Percentiles rank a stretch among this genome's conserved stretches.
Conservation (phyloP, 2,329 filamentous ascomycete species). For the Ascochyta viciae-villosae region DNA sequence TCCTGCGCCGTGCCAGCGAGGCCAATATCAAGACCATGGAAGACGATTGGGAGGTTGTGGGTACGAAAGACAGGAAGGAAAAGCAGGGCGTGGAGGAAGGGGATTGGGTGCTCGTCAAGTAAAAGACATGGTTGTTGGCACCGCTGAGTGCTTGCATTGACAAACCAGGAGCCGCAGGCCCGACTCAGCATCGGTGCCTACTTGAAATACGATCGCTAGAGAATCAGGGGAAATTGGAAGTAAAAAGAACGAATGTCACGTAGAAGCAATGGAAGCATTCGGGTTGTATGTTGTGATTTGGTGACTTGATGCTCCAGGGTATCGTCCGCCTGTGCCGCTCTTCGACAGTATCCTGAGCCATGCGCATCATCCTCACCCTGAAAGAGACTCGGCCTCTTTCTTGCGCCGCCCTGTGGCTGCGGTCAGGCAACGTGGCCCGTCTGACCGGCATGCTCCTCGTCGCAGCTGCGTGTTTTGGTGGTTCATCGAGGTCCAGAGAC, state of each 20-base stretch:
- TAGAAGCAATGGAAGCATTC: not conserved
- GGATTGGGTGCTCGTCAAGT: not conserved
- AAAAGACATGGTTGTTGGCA: not conserved
- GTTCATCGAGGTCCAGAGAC: not conserved
- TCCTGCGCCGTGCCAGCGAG: conserved; percentile 8
- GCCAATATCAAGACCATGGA: conserved; percentile 11
- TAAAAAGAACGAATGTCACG: no score
- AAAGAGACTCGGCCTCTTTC: not conserved
- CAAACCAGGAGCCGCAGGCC: not conserved
- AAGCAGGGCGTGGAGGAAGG: not conserved
- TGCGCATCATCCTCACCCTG: no score
- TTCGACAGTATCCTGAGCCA: not conserved
- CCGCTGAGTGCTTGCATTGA: not conserved
- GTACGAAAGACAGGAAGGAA: not conserved
- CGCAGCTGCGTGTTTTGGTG: not conserved
- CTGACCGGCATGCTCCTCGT: no score
- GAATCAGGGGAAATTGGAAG: no score
- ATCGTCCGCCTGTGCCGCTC: conserved; percentile 9
- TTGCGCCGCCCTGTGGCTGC: not conserved
- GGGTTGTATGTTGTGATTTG: not conserved
- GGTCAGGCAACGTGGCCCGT: not conserved
- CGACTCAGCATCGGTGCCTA: not conserved
- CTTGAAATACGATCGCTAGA: not conserved
- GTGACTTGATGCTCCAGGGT: conserved; percentile 6
- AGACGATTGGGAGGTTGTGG: not conserved